Conservation (phyloP, 177 flowering plant genomes). For the Vitis hybrid region DNA sequence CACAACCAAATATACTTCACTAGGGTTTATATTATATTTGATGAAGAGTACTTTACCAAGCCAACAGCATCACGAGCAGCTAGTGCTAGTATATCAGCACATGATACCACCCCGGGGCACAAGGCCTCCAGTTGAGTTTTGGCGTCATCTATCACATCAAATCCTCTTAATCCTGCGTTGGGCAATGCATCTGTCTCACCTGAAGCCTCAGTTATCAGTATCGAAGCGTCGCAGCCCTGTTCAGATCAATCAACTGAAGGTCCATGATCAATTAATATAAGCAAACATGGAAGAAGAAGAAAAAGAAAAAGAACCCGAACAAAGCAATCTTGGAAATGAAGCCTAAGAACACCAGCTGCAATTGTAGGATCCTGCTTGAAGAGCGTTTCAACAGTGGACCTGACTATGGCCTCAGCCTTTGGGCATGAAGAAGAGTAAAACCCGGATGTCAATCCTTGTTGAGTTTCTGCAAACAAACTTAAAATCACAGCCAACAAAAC, state of each 20-base stretch:
- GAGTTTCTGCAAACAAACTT: constrained; percentile 24
- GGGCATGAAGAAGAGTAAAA: constrained; percentile 68
- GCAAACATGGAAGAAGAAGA: constrained; percentile 11
- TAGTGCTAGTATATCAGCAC: constrained; percentile 72
- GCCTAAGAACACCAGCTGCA: constrained; percentile 69
- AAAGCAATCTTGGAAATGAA: constrained; percentile 84
- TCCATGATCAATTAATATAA: background rate
- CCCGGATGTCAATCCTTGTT: constrained; percentile 38
- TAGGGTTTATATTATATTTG: too few species aligned
- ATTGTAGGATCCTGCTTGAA: constrained; percentile 55
- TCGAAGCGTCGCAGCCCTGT: constrained; percentile 81
- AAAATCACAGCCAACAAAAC: constrained; percentile 18
- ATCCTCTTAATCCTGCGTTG: constrained; percentile 64
- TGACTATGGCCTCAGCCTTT: constrained; percentile 50
- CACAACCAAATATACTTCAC: background rate
- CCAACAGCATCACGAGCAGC: constrained; percentile 78
- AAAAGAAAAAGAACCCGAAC: constrained; percentile 42
- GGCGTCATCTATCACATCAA: constrained; percentile 70
- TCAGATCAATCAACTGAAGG: constrained; percentile 31
- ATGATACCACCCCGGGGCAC: constrained; percentile 74
- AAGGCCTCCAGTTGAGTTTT: constrained; percentile 54
- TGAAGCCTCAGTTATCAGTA: constrained; percentile 48
- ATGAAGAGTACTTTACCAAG: constrained; percentile 34
- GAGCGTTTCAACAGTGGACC: constrained; percentile 53
- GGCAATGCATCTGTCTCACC: constrained; percentile 54